Conservation (phyloP, 2,329 filamentous ascomycete species). For the Pestalotiopsis sp. region DNA sequence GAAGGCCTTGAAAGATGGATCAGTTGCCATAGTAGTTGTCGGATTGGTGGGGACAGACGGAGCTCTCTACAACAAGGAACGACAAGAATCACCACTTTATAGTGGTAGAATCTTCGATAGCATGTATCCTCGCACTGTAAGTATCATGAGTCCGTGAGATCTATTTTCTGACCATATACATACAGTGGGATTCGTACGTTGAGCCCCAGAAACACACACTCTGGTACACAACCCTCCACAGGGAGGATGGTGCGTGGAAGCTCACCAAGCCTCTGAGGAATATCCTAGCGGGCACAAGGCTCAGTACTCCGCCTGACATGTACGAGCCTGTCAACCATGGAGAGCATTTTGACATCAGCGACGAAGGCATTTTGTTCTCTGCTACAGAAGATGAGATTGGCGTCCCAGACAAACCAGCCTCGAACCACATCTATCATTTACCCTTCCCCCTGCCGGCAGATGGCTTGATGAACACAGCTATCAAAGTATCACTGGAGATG, state of each 20-base stretch:
- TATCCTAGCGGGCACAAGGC: neutral
- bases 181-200: slow-evolving; percentile 34
- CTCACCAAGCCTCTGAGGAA: neutral
- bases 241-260: neutral
- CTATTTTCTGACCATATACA: neutral
- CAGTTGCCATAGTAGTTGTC: slow-evolving; percentile 36
- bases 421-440: slow-evolving; percentile 35
- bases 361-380: neutral
- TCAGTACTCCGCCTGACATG: neutral
- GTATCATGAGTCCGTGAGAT: slow-evolving; percentile 12
- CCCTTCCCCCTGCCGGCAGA: slow-evolving; percentile 33
- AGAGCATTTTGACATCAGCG: neutral
- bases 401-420: slow-evolving; percentile 10
- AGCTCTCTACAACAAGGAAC: slow-evolving; percentile 33
- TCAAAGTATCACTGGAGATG: slow-evolving; percentile 23
- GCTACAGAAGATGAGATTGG: neutral
- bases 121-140: slow-evolving; percentile 34
- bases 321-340: neutral
- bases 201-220: slow-evolving; percentile 34
- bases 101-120: slow-evolving; percentile 37
- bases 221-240: slow-evolving; percentile 33
- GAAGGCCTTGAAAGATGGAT: slow-evolving; percentile 33
- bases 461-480: slow-evolving; percentile 20
- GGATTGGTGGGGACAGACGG: slow-evolving; percentile 34
- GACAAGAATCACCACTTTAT: slow-evolving; percentile 20